Base-by-base conservation (phyloP, 345 rosid genomes). In the Salix dunnii region DNA sequence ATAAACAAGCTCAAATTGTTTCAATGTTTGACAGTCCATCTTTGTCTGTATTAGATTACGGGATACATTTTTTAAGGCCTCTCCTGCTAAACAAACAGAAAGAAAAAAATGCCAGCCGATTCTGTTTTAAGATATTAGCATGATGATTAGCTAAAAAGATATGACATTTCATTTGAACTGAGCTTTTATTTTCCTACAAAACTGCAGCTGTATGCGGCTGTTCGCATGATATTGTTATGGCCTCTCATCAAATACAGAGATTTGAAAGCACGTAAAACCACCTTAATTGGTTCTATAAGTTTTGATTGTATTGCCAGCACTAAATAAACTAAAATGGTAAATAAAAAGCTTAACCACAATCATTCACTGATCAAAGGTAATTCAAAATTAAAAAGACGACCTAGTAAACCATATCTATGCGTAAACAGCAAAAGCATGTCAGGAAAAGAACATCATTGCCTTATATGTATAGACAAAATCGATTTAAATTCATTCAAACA, bases 401-500 rank as follows among this genome's bases (percentile, higher is more conserved):
- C 27, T 48, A 46, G 16, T 31, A 35, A 25, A 5, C 17, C 12
- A 49, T 30, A 28, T 70, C 35, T 70, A 27, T 28, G 31, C 11
- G 20, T 31, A 71, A 61, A 21, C 27, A 55, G 35, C 35, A 38
- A 35, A 60, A 25, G n/a, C 6, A 2, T 13, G 17, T 28, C 13
- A 51, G 70, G 68, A 55, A 75, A 55, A 58, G 60, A 38, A 40
- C 73, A 36, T 14, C n/a, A 66, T 2, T 42, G 60, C 60, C 23
- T 51, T 51, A 7, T 7, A 20, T 53, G 25, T 53, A 53, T 53
- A 2, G 21, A 53, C 25, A 53, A 21, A 53, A 53, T 53, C 12
- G 60, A 53, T 53, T 40, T 53, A 23, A 78, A 46, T 51, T 76
- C 46, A 72, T 72, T 71, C 63, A 53, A 71, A 72, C 18, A 53